Conservation (phyloP, 129 eudicot genomes). For the Logfia minima region DNA sequence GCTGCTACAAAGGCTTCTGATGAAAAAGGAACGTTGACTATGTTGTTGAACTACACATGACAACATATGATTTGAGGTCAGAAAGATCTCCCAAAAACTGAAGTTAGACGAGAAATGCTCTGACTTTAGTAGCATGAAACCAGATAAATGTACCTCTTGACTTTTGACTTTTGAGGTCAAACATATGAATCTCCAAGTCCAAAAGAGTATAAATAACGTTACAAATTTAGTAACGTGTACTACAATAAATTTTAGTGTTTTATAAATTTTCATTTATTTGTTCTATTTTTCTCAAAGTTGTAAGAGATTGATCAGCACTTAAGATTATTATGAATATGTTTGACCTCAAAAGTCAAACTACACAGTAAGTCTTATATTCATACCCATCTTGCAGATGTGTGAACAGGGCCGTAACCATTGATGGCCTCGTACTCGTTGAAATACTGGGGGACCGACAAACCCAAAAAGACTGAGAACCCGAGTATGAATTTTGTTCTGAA, state of each 20-base stretch:
- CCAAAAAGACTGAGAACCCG: conserved; percentile 59
- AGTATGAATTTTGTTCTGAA: conserved; percentile 58
- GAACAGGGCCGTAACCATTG: conserved; percentile 53
- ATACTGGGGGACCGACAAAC: conserved; percentile 58
- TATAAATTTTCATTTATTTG: not conserved
- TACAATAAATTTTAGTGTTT: not conserved
- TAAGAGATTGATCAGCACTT: not conserved
- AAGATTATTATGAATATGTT: not conserved
- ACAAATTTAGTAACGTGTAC: no score
- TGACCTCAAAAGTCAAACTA: conserved; percentile 6
- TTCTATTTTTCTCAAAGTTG: not conserved
- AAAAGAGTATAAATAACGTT: not conserved
- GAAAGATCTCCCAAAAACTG: not conserved
- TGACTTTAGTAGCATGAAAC: not conserved
- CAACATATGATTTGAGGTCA: not conserved
- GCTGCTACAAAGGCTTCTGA: conserved; percentile 67
- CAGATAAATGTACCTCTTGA: not conserved
- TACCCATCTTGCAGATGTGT: conserved; percentile 67
- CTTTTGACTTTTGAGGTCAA: conserved; percentile 24
- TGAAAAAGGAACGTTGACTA: conserved; percentile 53
- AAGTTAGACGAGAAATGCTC: not conserved
- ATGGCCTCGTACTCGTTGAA: conserved; percentile 55
- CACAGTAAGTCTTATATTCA: not conserved
- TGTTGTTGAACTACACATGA: conserved; percentile 54
- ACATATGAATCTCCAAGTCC: not conserved